Base-by-base conservation (phyloP, 108 stramenopile species). In the Discostella stelligeroides region DNA sequence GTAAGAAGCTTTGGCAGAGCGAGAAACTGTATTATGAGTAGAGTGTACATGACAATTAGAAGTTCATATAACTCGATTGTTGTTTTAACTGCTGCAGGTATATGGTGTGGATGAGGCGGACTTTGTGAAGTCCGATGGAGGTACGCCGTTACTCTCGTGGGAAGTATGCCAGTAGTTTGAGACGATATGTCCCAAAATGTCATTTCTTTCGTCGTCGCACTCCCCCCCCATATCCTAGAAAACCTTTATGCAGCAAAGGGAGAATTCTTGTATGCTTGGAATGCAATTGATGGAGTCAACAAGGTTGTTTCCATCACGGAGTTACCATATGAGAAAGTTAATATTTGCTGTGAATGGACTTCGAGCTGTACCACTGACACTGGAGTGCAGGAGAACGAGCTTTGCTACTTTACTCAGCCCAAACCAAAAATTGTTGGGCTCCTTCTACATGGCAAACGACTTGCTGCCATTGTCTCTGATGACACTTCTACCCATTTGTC, bases 71-170 rank as follows among this genome's bases (percentile, higher is more conserved):
- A 8, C 0, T 28, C 4, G 2, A 7, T 18, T 9, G 6, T 9
- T 49, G 6, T 49, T 49, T 17, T 3, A 4, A n/a, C 13, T 38
- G 15, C 13, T 2, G 7, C 51, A 65, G 63, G 79, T 79, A 7
- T 65, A 74, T 28, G 81, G 77, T 7, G 81, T 82, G 20, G 77
- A 82, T 46, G 81, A 82, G 61, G 81, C 81, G 12, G 81, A 82
- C 41, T 17, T 82, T 50, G 72, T 82, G 66, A 82, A 82, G 67
- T 76, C 75, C 25, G 73, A 74, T 49, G 73, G 73, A 25, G 60
- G 58, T 59, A 43, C 14, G 55, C 37, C 15, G 0, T n/a, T 17
- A 2, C 25, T 56, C 34, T 34, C 34, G n/a, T n/a, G n/a, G n/a
- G n/a, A n/a, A n/a, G n/a, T n/a, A 3, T 4, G 28, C 28, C 25